These are phyloP conservation scores for Gossypium trilobum DNA, from an alignment of 441 rosid species.

Conservation along the genomic window DNA sequence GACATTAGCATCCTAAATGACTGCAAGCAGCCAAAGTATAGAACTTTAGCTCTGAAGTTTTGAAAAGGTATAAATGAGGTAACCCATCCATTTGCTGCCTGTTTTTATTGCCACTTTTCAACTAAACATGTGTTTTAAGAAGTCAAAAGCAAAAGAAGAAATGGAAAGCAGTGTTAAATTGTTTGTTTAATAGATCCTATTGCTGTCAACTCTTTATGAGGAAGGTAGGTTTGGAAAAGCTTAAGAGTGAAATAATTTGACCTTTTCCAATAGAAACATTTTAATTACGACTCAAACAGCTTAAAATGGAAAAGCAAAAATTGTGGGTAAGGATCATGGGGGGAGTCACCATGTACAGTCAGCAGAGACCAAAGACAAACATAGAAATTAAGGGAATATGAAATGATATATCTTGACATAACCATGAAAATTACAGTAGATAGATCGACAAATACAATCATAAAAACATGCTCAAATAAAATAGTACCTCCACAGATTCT, in stretches of 20 bases:
- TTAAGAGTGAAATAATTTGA: background rate
- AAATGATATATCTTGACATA: background rate
- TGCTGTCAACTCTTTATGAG: background rate
- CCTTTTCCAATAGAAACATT: background rate
- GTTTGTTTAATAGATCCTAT: background rate
- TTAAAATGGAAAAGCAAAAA: background rate
- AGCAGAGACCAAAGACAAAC: background rate
- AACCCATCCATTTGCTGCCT: background rate
- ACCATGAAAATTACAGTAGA: background rate
- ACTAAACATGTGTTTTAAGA: background rate
- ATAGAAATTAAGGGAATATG: background rate
- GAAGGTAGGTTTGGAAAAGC: background rate
- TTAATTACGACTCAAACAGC: background rate
- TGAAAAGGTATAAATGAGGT: background rate
- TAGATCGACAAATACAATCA: background rate
- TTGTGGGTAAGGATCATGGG: background rate
- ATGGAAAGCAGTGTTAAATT: background rate
- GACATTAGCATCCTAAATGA: background rate
- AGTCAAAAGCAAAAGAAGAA: background rate
- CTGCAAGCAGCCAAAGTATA: background rate
- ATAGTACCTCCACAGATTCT: background rate
- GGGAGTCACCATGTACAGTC: background rate
- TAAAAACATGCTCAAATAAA: conserved; percentile 1
- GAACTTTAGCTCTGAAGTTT: background rate
- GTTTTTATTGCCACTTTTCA: background rate